Evolutionary conservation across 208 protist species (phyloP), one percentile per base, ranked within the genome.

Genomic region (Angomonas ambiguus): DNA sequence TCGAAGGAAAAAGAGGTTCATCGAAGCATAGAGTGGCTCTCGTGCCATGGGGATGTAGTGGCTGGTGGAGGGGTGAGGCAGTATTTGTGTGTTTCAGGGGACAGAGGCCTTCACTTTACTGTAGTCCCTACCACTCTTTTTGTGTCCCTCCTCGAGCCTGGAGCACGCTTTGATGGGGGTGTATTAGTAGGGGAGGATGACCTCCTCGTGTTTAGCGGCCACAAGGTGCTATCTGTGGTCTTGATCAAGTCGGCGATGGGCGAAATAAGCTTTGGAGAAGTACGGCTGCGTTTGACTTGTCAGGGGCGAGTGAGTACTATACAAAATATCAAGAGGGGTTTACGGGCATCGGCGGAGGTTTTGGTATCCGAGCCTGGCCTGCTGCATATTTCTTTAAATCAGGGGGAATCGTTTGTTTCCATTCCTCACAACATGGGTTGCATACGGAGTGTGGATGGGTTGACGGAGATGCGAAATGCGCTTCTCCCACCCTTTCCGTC

Each of bases 361-460:
- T 55, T 84, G 45, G 78, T 95, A 2, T 69, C 69, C 24, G 84
- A 85, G 55, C 66, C 32, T 10, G 69, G 76, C 24, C 35, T 58
- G 25, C 62, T 95, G 62, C 82, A 90, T 61, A 64, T 87, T 41
- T 92, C 85, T 0, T 79, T 51, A n/a, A 76, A 95, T 60, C 66
- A 62, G 32, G 86, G 78, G 6, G 28, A 22, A 6, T 66, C 71
- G 1, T 92, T 92, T 69, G 2, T 91, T 22, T 55, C 61, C 11
- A 72, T 95, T 53, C 79, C 69, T 1, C 89, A 95, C 61, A 41
- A 72, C 18, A 60, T 95, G 13, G 89, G 89, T 22, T 41, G 71
- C 24, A 64, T 95, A 45, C 85, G 86, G 48, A 69, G 57, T 49
- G 13, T 86, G 28, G 65, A 72, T 18, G n/a, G 69, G 11, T 22